These are phyloP conservation scores for Penicillium sumatraense DNA, from an alignment of 2,329 filamentous ascomycete genomes.

Conservation along the genomic window DNA sequence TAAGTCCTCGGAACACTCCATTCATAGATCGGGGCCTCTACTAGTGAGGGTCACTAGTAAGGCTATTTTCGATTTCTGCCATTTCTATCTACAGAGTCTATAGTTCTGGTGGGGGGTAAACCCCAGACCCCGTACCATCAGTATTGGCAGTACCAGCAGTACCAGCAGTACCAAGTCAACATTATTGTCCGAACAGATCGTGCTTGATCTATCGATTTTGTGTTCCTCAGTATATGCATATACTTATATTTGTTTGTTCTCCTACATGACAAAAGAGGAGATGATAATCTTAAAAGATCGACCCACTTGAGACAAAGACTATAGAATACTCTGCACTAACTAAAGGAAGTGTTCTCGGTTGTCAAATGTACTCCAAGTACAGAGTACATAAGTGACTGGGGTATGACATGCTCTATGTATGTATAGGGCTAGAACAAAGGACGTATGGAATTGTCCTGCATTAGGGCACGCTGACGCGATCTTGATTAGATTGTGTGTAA, in stretches of 20 bases:
- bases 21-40: too few species aligned
- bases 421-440: neutral
- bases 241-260: neutral
- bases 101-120: too few species aligned
- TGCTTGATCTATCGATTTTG: neutral
- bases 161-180: neutral
- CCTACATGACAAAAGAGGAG: neutral
- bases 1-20: too few species aligned
- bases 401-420: too few species aligned
- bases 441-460: neutral
- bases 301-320: neutral
- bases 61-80: too few species aligned
- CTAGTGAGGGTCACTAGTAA: too few species aligned
- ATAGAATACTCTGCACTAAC: neutral
- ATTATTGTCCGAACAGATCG: neutral
- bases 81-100: too few species aligned
- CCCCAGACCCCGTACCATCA: neutral
- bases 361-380: too few species aligned
- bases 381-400: too few species aligned
- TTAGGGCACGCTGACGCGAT: conserved; percentile 2
- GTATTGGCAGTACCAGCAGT: neutral
- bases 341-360: too few species aligned
- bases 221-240: neutral
- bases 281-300: neutral
- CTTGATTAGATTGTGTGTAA: too few species aligned